Evolutionary conservation across 1,139 yeast genomes (phyloP).

Genomic region (Debaryomyces coudertii): DNA sequence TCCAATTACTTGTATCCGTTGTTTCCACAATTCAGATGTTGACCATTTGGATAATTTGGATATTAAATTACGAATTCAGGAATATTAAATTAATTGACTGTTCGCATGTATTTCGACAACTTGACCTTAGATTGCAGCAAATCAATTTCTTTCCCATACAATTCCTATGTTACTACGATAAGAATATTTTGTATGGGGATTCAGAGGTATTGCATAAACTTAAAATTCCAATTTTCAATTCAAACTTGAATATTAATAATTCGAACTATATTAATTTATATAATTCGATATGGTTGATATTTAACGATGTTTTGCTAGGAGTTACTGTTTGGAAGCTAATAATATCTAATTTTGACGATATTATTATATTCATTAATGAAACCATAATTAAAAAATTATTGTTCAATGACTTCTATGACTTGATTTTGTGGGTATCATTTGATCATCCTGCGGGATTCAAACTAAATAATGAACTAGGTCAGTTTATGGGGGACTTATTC

Average conservation of each 20-base stretch:
- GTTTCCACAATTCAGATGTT: constrained; percentile 24
- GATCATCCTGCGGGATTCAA: constrained; percentile 92
- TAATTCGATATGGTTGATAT: constrained; percentile 84
- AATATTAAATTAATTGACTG: constrained; percentile 34
- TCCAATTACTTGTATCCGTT: constrained; percentile 3
- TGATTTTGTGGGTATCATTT: constrained; percentile 76
- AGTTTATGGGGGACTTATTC: constrained; percentile 82
- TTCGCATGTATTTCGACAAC: constrained; percentile 74
- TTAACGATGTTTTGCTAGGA: constrained; percentile 83
- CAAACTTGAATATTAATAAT: constrained; percentile 46
- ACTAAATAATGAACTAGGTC: constrained; percentile 82
- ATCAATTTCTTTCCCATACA: constrained; percentile 81
- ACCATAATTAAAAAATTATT: constrained; percentile 37
- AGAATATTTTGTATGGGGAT: constrained; percentile 31
- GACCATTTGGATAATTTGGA: constrained; percentile 24
- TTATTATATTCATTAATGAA: constrained; percentile 40
- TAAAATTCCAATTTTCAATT: constrained; percentile 41
- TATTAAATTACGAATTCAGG: constrained; percentile 28
- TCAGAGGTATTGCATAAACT: constrained; percentile 28
- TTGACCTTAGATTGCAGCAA: constrained; percentile 78
- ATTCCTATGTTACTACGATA: constrained; percentile 57
- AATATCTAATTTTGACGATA: constrained; percentile 41
- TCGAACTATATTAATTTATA: constrained; percentile 87
- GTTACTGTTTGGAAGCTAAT: constrained; percentile 57
- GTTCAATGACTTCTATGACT: constrained; percentile 39